These are phyloP conservation scores for Magnolia sinica DNA, from an alignment of 164 flowering plant species.

Conservation along the genomic window DNA sequence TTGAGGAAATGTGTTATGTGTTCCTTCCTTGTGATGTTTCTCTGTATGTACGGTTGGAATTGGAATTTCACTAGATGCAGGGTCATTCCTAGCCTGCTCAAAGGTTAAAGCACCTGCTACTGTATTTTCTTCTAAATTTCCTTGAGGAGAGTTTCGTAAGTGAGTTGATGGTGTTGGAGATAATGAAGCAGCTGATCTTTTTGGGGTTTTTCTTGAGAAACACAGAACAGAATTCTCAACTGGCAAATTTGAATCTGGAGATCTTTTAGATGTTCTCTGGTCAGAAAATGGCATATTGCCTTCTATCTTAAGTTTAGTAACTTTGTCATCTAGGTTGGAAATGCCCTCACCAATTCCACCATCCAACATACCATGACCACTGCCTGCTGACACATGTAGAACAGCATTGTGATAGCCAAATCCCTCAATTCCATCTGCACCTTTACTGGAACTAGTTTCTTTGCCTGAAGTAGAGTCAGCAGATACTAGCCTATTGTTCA, in stretches of 20 bases:
- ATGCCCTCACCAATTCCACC: conserved; percentile 13
- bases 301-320: conserved; percentile 18
- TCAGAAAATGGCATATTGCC: conserved; percentile 21
- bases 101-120: conserved; percentile 11
- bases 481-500: background rate
- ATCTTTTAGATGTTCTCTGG: conserved; percentile 22
- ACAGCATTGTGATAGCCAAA: conserved; percentile 11
- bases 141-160: conserved; percentile 18
- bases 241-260: conserved; percentile 25
- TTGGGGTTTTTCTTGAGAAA: conserved; percentile 38
- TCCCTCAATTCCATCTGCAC: conserved; percentile 10
- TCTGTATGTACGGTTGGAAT: conserved; percentile 16
- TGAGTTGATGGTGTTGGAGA: conserved; percentile 24
- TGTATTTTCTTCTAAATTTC: conserved; percentile 8
- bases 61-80: conserved; percentile 14
- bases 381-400: background rate
- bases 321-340: conserved; percentile 11
- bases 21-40: conserved; percentile 15
- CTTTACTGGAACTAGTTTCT: background rate
- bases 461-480: background rate
- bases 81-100: conserved; percentile 15
- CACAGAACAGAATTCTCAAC: conserved; percentile 19
- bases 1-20: conserved; percentile 23
- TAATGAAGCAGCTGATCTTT: conserved; percentile 27
- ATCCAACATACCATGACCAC: background rate